Percentiles rank a stretch among this genome's conserved stretches.
Evolutionary conservation across 148 eudicot species (phyloP).

Genomic region (Amaranthus cruentus): DNA sequence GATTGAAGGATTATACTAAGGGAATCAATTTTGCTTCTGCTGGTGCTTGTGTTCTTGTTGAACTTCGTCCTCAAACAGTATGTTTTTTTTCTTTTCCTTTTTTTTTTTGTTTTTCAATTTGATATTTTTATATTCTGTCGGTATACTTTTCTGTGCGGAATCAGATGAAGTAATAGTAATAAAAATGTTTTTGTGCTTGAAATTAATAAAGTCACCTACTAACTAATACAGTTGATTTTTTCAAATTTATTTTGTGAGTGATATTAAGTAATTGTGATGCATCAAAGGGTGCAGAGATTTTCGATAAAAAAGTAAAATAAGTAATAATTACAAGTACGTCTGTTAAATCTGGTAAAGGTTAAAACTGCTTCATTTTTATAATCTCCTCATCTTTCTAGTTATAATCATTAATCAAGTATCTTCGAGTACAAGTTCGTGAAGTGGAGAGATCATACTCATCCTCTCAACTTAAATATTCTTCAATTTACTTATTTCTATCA

Average conservation of each 20-base stretch:
- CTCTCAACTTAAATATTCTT: no score
- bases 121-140: neutral
- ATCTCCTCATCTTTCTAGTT: neutral
- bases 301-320: neutral
- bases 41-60: constrained; percentile 42
- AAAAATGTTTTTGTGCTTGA: neutral
- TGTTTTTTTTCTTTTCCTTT: neutral
- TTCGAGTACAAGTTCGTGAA: no score
- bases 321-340: neutral
- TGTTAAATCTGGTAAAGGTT: constrained; percentile 3
- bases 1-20: constrained; percentile 22
- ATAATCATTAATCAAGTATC: neutral
- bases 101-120: neutral
- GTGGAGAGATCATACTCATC: no score
- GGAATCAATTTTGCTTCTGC: constrained; percentile 50
- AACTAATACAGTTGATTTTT: neutral
- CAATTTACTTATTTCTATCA: no score
- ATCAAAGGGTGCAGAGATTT: neutral
- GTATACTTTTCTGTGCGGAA: neutral
- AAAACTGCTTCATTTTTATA: neutral
- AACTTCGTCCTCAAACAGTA: constrained; percentile 37
- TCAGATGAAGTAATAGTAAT: neutral
- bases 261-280: neutral
- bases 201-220: neutral
- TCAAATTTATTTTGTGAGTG: neutral